Percentiles rank a stretch among this genome's conserved stretches.
phyloP scores from a whole-genome alignment of 2,329 filamentous ascomycete species.

The Coniochaeta sp. region DNA sequence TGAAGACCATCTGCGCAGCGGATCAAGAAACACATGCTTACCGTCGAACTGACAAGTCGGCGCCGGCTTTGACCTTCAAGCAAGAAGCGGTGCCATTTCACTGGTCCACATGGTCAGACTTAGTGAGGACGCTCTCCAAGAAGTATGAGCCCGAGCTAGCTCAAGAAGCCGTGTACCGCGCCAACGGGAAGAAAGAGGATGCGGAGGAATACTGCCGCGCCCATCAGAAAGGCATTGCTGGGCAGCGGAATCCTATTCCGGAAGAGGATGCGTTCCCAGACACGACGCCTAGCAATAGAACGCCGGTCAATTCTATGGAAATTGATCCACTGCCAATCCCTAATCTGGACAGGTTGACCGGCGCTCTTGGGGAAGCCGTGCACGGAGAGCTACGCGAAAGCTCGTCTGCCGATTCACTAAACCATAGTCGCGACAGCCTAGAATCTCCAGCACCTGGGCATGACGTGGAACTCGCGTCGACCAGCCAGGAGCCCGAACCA shows the following conservation, averaged over 20 bases:
- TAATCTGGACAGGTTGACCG: slow-evolving; percentile 16
- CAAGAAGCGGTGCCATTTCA: slow-evolving; percentile 34
- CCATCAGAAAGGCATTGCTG: slow-evolving; percentile 47
- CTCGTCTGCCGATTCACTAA: slow-evolving; percentile 16
- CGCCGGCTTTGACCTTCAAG: slow-evolving; percentile 32
- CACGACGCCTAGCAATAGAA: slow-evolving; percentile 13
- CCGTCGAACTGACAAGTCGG: slow-evolving; percentile 50
- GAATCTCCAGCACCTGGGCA: slow-evolving; percentile 8
- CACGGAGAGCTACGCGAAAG: slow-evolving; percentile 10
- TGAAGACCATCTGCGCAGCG: slow-evolving; percentile 70
- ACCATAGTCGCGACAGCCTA: slow-evolving; percentile 11
- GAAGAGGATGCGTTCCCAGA: slow-evolving; percentile 40
- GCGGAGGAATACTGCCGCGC: slow-evolving; percentile 71
- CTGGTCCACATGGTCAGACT: slow-evolving; percentile 31
- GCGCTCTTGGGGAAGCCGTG: slow-evolving; percentile 13
- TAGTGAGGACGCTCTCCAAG: slow-evolving; percentile 19
- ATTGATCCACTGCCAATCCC: slow-evolving; percentile 20
- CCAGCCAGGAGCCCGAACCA: slow-evolving; percentile 16
- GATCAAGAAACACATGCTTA: slow-evolving; percentile 64
- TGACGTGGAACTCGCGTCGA: slow-evolving; percentile 13
- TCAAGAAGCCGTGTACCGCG: slow-evolving; percentile 75
- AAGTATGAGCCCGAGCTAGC: slow-evolving; percentile 55
- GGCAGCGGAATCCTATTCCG: slow-evolving; percentile 61
- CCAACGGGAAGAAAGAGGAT: slow-evolving; percentile 54
- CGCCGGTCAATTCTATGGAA: slow-evolving; percentile 4